Base-by-base conservation (phyloP, 805 yeast species). In the Candida gorgasii region DNA sequence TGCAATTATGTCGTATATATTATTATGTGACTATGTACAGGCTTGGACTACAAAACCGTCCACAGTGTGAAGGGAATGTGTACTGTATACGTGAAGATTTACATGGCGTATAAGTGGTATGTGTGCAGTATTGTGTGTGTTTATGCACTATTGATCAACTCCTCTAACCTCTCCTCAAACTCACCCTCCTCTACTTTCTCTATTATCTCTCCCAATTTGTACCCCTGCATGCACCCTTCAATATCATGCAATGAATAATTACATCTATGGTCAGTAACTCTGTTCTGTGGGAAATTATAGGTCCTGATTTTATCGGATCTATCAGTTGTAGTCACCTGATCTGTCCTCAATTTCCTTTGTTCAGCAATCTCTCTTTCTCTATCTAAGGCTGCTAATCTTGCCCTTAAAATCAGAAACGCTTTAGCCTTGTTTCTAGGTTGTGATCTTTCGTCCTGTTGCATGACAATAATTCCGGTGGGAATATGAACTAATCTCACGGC, bases 381-480 rank as follows among this genome's bases (percentile, higher is more conserved):
- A 53, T 89, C 96, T 47, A 70, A 68, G 49, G 89, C 96, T 0
- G 96, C 97, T 36, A 93, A 62, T 43, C 95, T 74, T 1, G 96
- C 86, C 41, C 95, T 72, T 45, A 93, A 69, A 39, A 93, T 79
- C 27, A 84, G 74, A 58, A 87, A 83, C 1, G 99, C 99, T 57
- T 86, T 88, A 12, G 96, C 97, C 59, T 88, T 90, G 63, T 93
- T 93, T 55, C 82, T 79, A 46, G 92, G 97, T 64, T 93, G 99
- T 0, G 97, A 90, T 48, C 99, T 69, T 57, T 89, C 96, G 59
- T 93, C 97, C 60, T 93, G 98, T 70, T 90, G 95, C 37, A 82
- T 75, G 2, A 93, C 97, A 4, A 80, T 82, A 29, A 88, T 81
- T 2, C 97, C 97, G 0, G 96, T 82, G 4, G 98, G 97, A 12